These are phyloP conservation scores for Rhododendron mucronatum DNA, from an alignment of 148 eudicot species.

Conservation along the genomic window DNA sequence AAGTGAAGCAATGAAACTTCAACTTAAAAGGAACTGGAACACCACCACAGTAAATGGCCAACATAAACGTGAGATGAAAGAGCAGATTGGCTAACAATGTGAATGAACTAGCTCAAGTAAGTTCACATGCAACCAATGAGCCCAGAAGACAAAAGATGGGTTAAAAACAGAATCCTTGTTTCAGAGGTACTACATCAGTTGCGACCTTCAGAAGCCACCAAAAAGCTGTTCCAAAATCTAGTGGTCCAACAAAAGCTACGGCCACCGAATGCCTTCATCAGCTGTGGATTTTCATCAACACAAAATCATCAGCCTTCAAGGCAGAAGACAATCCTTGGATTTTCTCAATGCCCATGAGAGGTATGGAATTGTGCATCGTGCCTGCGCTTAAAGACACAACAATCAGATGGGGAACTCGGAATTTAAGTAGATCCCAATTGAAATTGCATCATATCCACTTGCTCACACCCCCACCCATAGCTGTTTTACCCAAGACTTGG, in stretches of 20 bases:
- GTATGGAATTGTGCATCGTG: slow-evolving; percentile 59
- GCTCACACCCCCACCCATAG: too few relatives aligned
- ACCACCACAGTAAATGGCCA: not conserved
- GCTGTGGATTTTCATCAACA: not conserved
- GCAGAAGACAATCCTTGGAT: not conserved
- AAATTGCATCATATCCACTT: too few relatives aligned
- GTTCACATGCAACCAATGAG: not conserved
- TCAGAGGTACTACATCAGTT: not conserved
- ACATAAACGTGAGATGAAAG: not conserved
- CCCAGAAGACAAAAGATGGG: not conserved
- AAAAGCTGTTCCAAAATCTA: not conserved
- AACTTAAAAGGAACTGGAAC: not conserved
- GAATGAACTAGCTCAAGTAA: not conserved
- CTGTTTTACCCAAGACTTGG: too few relatives aligned
- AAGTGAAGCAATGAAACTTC: too few relatives aligned
- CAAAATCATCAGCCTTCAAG: not conserved
- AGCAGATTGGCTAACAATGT: not conserved
- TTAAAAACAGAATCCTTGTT: not conserved
- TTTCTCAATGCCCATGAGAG: slow-evolving; percentile 23
- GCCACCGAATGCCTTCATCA: not conserved
- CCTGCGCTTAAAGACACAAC: slow-evolving; percentile 78
- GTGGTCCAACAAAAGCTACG: not conserved
- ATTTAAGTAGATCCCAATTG: too few relatives aligned
- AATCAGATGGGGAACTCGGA: slow-evolving; percentile 46
- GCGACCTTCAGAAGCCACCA: not conserved